A percentile compares a stretch with the other conserved stretches of the same genome.
phyloP scores from a whole-genome alignment of 345 rosid species.

The Noccaea bulbosa region DNA sequence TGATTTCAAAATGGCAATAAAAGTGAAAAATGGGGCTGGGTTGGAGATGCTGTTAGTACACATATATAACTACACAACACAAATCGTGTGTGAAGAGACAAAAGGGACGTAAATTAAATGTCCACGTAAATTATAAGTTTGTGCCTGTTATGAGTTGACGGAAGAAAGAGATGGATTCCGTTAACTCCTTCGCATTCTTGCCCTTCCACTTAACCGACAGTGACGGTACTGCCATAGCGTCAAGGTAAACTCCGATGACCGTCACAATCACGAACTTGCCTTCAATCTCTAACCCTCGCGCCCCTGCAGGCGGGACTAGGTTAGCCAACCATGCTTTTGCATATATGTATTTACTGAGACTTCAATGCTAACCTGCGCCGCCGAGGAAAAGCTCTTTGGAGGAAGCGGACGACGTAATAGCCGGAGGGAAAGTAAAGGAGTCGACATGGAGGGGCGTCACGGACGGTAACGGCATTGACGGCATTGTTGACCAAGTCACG shows the following conservation, averaged over 20 bases:
- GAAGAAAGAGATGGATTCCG: conserved; percentile 61
- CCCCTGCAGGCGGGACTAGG: conserved; percentile 50
- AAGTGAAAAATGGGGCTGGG: too few species aligned
- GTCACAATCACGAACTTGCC: conserved; percentile 76
- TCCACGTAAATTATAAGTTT: conserved; percentile 1
- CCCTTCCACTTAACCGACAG: conserved; percentile 76
- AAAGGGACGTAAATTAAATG: neutral
- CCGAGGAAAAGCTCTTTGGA: conserved; percentile 61
- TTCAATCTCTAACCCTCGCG: conserved; percentile 62
- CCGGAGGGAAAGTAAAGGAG: conserved; percentile 50
- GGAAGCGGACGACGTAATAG: conserved; percentile 64
- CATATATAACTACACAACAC: neutral
- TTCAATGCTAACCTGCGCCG: conserved; percentile 59
- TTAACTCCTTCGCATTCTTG: conserved; percentile 54
- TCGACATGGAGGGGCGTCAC: conserved; percentile 52
- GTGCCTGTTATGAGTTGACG: conserved; percentile 70
- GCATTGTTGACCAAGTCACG: conserved; percentile 12
- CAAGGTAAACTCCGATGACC: conserved; percentile 71
- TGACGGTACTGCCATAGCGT: conserved; percentile 52
- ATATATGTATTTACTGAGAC: too few species aligned
- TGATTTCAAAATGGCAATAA: too few species aligned
- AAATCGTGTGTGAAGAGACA: conserved; percentile 19
- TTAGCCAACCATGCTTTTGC: neutral
- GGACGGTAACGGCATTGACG: conserved; percentile 30
- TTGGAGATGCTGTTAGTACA: too few species aligned